These are phyloP conservation scores for Nannochloropsis gaditana DNA, from an alignment of 108 stramenopile genomes.

Conservation along the genomic window DNA sequence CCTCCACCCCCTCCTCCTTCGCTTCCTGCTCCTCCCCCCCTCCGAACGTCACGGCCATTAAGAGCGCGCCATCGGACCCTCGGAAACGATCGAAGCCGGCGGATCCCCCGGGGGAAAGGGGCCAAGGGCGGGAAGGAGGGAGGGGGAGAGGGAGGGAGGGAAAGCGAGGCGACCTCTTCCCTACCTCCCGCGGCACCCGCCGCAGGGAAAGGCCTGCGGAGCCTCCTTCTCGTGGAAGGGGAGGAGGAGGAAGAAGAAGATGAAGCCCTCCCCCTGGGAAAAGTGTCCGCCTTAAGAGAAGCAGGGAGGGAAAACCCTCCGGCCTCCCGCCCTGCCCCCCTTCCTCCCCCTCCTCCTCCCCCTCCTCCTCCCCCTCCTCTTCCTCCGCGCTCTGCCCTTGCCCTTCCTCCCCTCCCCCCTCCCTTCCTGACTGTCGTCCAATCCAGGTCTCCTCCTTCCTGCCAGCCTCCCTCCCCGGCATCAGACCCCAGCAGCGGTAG, in stretches of 20 bases:
- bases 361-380: not conserved
- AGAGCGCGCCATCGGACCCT: not conserved
- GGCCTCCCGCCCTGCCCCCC: not conserved
- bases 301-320: no score
- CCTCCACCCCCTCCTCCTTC: not conserved
- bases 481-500: not conserved
- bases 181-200: no score
- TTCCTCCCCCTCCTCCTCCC: not conserved
- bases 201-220: not conserved
- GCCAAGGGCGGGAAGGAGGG: no score
- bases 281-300: no score
- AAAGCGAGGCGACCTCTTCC: no score
- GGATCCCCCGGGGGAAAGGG: no score
- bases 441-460: not conserved
- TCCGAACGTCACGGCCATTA: no score
- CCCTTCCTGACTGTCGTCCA: not conserved
- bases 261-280: no score
- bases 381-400: not conserved
- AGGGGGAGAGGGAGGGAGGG: no score
- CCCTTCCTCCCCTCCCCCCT: not conserved
- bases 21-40: no score
- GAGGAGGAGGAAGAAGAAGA: conserved; percentile 12
- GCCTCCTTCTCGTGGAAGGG: not conserved
- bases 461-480: not conserved
- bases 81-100: not conserved